phyloP scores from a whole-genome alignment of 1,284 basidiomycete species.

The Pseudozyma thailandica region DNA sequence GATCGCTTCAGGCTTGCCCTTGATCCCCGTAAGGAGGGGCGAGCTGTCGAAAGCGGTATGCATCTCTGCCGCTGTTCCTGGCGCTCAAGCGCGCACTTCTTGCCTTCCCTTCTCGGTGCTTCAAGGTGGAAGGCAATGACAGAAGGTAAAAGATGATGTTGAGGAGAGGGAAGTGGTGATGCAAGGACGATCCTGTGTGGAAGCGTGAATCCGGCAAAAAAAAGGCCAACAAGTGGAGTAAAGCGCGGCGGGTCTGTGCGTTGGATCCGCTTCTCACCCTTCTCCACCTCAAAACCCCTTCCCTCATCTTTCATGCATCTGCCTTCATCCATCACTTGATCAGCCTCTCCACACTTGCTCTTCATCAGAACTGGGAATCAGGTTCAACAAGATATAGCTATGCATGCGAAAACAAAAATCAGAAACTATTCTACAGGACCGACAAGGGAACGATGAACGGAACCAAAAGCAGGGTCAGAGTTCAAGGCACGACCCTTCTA shows the following conservation, averaged over 20 bases:
- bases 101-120: neutral
- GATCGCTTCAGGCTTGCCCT: conserved; percentile 44
- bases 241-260: neutral
- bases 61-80: conserved; percentile 15
- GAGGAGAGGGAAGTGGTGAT: too few relatives aligned
- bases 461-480: too few relatives aligned
- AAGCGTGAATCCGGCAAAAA: too few relatives aligned
- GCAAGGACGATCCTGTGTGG: neutral
- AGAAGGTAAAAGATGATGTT: neutral
- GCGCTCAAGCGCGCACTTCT: conserved; percentile 3
- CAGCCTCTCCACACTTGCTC: too few relatives aligned
- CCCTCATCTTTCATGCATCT: too few relatives aligned
- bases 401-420: too few relatives aligned
- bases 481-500: conserved; percentile 61
- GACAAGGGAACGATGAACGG: too few relatives aligned
- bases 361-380: too few relatives aligned
- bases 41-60: conserved; percentile 51
- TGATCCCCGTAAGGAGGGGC: conserved; percentile 43
- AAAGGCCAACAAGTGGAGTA: neutral
- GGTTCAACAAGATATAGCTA: too few relatives aligned
- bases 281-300: neutral
- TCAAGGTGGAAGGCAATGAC: neutral
- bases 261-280: neutral
- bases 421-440: neutral
- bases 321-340: too few relatives aligned